Base-by-base conservation (phyloP, 345 rosid genomes). In the Isatis tinctoria region DNA sequence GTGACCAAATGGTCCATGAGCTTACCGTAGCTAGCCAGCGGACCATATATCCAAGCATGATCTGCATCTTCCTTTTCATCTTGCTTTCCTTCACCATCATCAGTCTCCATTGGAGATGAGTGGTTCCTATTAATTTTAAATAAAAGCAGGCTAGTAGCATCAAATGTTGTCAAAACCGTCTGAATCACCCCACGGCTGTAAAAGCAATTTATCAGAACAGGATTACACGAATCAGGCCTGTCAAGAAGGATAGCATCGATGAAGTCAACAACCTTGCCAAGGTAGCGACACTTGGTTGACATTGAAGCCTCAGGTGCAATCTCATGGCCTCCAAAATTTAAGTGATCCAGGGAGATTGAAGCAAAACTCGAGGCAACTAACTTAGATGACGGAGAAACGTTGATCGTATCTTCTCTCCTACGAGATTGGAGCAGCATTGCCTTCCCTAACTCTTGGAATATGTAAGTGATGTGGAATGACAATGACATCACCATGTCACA, bases 371-470 rank as follows among this genome's bases (percentile, higher is more conserved):
- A 82, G 58, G 96, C 96, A 80, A 90, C 97, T 70, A 82, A 82
- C 80, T 88, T 94, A 13, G 98, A 88, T 24, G 96, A 76, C 6
- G 93, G 82, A 74, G 98, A 84, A 47, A 89, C 88, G 86, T 82
- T 91, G 49, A 90, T 78, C 5, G 91, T 80, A 66, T 94, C 98
- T 66, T 91, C 98, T 65, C 98, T 97, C 45, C 96, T 86, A 63
- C 95, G 96, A 72, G 98, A 87, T 70, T 95, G 97, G 83, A 87
- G 89, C 61, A 90, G 73, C 96, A 93, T 91, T 71, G 86, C 89
- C 80, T 94, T 94, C 64, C 98, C 97, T 81, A 94, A 80, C 88
- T 94, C 98, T 67, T 90, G 98, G 84, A 88, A 94, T 86, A 94
- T 74, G 84, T 88, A 91, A 48, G 86, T 84, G 65, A 94, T 91